A percentile compares a stretch with the other conserved stretches of the same genome.
Evolutionary conservation across 176 grass and related monocot species (phyloP).

Genomic region (Puya raimondii): DNA sequence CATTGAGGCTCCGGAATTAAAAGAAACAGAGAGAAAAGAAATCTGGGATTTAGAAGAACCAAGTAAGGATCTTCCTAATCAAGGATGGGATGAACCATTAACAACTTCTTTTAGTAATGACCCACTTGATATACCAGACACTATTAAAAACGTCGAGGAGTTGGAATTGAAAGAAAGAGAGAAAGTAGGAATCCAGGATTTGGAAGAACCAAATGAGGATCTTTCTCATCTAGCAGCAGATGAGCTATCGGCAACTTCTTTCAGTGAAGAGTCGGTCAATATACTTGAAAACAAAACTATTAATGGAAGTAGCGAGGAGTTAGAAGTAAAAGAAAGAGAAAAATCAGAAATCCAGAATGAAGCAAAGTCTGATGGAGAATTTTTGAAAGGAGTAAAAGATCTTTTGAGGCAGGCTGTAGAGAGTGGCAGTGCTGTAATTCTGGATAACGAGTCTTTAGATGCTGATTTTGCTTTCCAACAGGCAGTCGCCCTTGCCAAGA

Average conservation of each 20-base stretch:
- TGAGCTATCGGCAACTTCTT: neutral
- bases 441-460: slow-evolving; percentile 43
- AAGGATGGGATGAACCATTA: too few species aligned
- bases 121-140: neutral
- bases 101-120: too few species aligned
- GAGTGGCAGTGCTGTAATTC: slow-evolving; percentile 45
- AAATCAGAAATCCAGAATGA: slow-evolving; percentile 6
- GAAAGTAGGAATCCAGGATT: neutral
- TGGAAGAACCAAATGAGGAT: neutral
- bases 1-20: neutral
- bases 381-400: slow-evolving; percentile 48
- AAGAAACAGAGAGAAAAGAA: neutral
- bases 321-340: slow-evolving; percentile 20
- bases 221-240: neutral
- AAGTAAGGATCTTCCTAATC: too few species aligned
- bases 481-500: slow-evolving; percentile 55
- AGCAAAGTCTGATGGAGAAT: slow-evolving; percentile 11
- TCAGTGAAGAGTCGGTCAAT: neutral
- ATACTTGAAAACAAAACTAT: neutral
- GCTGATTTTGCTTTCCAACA: slow-evolving; percentile 54
- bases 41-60: too few species aligned
- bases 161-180: slow-evolving; percentile 1
- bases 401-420: slow-evolving; percentile 64
- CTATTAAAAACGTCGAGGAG: neutral
- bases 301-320: slow-evolving; percentile 10